phyloP scores from a whole-genome alignment of 805 yeast genomes.

The Saccharomyces eubayanus region DNA sequence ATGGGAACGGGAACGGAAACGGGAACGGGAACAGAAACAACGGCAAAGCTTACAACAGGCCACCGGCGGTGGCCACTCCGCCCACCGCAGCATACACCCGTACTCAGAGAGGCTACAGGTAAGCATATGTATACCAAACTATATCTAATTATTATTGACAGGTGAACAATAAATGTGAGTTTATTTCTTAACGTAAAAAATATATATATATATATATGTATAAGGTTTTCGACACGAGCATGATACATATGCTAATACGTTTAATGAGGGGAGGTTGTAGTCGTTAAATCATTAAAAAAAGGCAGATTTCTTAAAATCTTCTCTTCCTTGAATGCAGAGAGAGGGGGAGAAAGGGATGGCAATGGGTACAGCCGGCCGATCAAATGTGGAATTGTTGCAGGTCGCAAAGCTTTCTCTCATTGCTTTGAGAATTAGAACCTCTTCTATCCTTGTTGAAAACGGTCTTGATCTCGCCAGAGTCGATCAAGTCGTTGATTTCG shows the following conservation, averaged over 20 bases:
- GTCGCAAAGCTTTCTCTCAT: constrained; percentile 35
- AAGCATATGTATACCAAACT: not conserved
- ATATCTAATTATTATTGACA: not conserved
- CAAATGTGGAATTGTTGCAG: constrained; percentile 21
- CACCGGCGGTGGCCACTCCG: not conserved
- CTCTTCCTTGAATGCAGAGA: not conserved
- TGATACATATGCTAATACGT: not conserved
- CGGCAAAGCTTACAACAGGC: not conserved
- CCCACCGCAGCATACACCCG: not conserved
- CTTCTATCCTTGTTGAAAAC: constrained; percentile 40
- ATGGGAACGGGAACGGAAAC: not conserved
- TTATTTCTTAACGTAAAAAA: not conserved
- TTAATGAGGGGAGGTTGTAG: not conserved
- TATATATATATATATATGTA: constrained; percentile 1
- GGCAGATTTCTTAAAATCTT: not conserved
- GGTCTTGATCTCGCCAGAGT: constrained; percentile 47
- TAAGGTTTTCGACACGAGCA: not conserved
- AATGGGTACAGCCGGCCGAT: not conserved
- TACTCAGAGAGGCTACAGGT: not conserved
- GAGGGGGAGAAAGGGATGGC: not conserved
- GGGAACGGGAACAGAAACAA: not conserved
- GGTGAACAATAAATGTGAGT: not conserved
- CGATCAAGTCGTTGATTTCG: constrained; percentile 57
- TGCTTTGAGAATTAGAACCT: constrained; percentile 41
- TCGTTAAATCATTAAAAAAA: not conserved